Base-by-base conservation (phyloP, 1,139 yeast genomes). In the Lizanozyma gosingica region DNA sequence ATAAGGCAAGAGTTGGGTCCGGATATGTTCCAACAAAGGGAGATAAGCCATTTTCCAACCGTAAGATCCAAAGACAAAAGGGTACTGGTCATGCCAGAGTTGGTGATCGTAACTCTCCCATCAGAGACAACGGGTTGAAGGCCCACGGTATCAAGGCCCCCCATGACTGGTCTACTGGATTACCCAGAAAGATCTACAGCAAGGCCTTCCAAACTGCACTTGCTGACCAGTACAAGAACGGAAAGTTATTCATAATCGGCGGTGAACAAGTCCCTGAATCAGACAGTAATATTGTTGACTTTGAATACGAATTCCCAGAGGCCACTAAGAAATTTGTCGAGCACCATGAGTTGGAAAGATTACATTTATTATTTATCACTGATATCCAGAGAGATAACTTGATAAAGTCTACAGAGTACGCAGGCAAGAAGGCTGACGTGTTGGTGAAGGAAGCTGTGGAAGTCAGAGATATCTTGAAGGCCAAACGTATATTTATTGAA, bases 51-150 rank as follows among this genome's bases (percentile, higher is more conserved):
- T 90, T 77, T 60, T 84, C 95, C 18, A 78, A 94, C 60, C 75
- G 77, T 55, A 92, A 92, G 60, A 70, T 92, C 50, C 72, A 80
- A 41, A 87, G 88, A 18, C 98, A 92, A 63, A 92, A 92, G 65
- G 97, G 98, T 48, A 67, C 88, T 15, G 99, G 99, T 62, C 73
- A 76, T 47, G 99, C 99, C 42, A 83, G 99, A 71, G 83, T 80
- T 45, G 99, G 98, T 67, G 97, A 88, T 63, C 88, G 87, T 44
- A 92, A 92, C 53, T 86, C 96, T 17, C 98, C 98, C 37, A 84
- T 81, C 41, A 78, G 95, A 64, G 81, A 80, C 55, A 88, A 85
- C 55, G 96, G 95, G 56, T 90, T 92, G 39, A 75, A 84, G 49
- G 97, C 97, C 0, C 80, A 84, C 55, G 97, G 94, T 17, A 81